Evolutionary conservation across 2,329 filamentous ascomycete species (phyloP).

Genomic region (Ophiocordyceps unilateralis): DNA sequence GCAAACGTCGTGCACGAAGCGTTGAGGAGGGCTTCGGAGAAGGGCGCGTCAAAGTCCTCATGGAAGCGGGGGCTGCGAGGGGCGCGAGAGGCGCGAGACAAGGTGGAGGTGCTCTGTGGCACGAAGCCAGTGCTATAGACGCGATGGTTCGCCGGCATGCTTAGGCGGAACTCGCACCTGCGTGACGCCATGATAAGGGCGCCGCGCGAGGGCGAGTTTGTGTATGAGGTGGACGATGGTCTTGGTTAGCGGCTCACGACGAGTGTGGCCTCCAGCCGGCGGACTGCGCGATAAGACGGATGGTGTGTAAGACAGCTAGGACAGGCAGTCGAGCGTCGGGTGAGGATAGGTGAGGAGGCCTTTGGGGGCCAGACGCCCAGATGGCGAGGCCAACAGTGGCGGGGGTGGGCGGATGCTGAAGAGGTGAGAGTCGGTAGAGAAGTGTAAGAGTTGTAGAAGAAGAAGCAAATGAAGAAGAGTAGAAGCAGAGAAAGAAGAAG

Average conservation of each 20-base stretch:
- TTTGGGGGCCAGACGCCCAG: neutral
- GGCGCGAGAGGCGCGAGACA: constrained; percentile 3
- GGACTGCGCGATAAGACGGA: neutral
- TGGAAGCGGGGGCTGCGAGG: constrained; percentile 18
- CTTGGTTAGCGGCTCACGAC: neutral
- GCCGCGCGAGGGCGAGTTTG: neutral
- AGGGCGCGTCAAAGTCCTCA: constrained; percentile 21
- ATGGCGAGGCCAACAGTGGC: neutral
- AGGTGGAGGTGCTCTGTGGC: neutral
- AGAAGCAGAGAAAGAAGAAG: too few species aligned
- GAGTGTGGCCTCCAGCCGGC: neutral
- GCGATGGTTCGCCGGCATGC: neutral
- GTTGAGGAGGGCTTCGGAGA: constrained; percentile 17
- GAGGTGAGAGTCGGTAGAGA: too few species aligned
- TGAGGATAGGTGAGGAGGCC: neutral
- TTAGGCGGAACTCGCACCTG: neutral
- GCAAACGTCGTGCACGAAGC: constrained; percentile 12
- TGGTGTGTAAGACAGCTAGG: neutral
- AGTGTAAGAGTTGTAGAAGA: too few species aligned
- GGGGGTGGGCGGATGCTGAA: neutral
- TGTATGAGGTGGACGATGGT: neutral
- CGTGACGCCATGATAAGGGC: neutral
- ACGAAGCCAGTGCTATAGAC: neutral
- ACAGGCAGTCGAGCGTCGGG: neutral
- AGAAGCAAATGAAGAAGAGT: too few species aligned